Base-by-base conservation (phyloP, 2,329 filamentous ascomycete species). In the Ascochyta rabiei region DNA sequence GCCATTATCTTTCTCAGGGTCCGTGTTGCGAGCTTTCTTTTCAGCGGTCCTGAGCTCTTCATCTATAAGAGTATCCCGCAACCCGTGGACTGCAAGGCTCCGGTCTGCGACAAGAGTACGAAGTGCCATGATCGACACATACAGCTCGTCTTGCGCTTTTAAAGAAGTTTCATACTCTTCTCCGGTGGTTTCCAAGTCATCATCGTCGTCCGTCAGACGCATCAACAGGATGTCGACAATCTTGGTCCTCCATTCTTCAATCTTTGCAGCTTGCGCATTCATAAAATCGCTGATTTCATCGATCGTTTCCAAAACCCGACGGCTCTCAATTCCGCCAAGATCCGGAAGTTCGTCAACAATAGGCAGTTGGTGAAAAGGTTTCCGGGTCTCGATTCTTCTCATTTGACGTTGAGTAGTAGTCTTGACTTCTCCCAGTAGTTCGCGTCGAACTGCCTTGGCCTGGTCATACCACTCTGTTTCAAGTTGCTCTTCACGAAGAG, bases 101-200 rank as follows among this genome's bases (percentile, higher is more conserved):
- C 93, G 86, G 74, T 98, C 93, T 6, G 90, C 88, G 52, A 95
- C 84, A 42, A 89, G 81, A 0, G 89, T 86, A 55, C 91, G 84
- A 24, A 97, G 79, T 8, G 85, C 87, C 69, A 92, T 87, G 53
- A 96, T 89, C 68, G 96, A 96, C 6, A 90, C 90, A 75, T 93
- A 90, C 37, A 97, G 84, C 69, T 96, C 87, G 57, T 97, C 93
- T 75, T 98, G 93, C 40, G 88, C 84, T 71, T 90, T 90, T 0
- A 92, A 91, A 0, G 93, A 96, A 28, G 90, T 85, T 62, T 91
- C 89, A 59, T 96, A 95, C 71, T 98, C 95, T 55, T 97, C 89
- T 21, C 95, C 95, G 10, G 91, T 93, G 2, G 86, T 83, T 53
- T 96, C 91, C 9, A 83, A 76, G 15, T 78, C 77, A 35, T 96